These are phyloP conservation scores for Eucommia ulmoides DNA, from an alignment of 257 asterid species.

Conservation along the genomic window DNA sequence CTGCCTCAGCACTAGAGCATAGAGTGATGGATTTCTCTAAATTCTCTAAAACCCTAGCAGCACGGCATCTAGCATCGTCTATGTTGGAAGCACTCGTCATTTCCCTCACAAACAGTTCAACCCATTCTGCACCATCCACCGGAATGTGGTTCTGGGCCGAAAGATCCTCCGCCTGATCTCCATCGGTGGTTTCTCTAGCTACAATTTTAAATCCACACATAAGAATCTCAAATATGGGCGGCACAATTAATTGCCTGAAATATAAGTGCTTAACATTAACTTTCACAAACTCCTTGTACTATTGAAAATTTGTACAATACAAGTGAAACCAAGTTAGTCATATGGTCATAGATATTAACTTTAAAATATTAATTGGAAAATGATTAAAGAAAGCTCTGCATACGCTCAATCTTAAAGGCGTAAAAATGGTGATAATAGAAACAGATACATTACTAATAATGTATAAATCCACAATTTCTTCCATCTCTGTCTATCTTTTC, in stretches of 20 bases:
- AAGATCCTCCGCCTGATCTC: slow-evolving; percentile 23
- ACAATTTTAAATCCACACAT: slow-evolving; percentile 10
- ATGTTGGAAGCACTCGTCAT: slow-evolving; percentile 58
- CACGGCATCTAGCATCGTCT: slow-evolving; percentile 66
- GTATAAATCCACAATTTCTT: no score
- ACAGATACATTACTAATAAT: no score
- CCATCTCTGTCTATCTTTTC: no score
- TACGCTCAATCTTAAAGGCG: no score
- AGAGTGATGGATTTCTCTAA: slow-evolving; percentile 56
- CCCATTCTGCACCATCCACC: slow-evolving; percentile 71
- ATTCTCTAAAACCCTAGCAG: slow-evolving; percentile 41
- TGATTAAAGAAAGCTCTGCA: no score
- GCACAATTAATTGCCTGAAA: background rate
- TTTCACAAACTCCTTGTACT: no score
- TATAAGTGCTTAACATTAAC: no score
- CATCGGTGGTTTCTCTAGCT: slow-evolving; percentile 21
- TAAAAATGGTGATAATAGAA: no score
- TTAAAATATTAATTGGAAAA: no score
- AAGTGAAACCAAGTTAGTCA: no score
- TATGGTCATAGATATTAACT: background rate
- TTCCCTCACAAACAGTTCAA: slow-evolving; percentile 59
- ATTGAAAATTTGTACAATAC: no score
- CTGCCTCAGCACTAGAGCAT: slow-evolving; percentile 29
- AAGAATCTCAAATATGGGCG: background rate
- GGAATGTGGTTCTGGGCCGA: slow-evolving; percentile 29